Conservation (phyloP, 2,329 filamentous ascomycete genomes). For the Nothophaeocryptopus gaeumannii region DNA sequence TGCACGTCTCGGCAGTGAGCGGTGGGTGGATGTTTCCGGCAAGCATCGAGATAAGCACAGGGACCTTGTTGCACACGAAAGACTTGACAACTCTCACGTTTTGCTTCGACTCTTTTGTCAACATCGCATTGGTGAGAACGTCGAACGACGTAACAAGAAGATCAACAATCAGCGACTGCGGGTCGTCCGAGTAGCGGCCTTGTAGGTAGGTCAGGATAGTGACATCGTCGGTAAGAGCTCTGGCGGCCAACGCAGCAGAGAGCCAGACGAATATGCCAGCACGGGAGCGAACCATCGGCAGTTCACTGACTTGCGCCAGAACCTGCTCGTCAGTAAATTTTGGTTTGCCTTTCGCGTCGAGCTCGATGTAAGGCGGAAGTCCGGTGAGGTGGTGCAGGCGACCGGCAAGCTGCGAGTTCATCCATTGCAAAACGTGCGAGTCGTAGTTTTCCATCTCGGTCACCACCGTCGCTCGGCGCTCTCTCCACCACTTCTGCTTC, state of each 20-base stretch:
- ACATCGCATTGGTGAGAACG: conserved; percentile 79
- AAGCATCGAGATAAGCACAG: conserved; percentile 58
- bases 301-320: conserved; percentile 46
- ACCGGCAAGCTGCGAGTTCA: conserved; percentile 31
- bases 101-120: conserved; percentile 61
- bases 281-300: conserved; percentile 71
- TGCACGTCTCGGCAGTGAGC: conserved; percentile 61
- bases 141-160: conserved; percentile 88
- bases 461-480: conserved; percentile 25
- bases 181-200: conserved; percentile 80
- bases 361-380: conserved; percentile 60
- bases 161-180: conserved; percentile 74
- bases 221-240: conserved; percentile 79
- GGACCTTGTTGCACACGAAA: conserved; percentile 76
- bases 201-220: conserved; percentile 76
- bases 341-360: conserved; percentile 61
- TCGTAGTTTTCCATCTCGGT: conserved; percentile 34
- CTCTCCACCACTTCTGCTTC: conserved; percentile 33
- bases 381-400: conserved; percentile 30
- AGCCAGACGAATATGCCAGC: conserved; percentile 83
- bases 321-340: conserved; percentile 60
- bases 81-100: conserved; percentile 74
- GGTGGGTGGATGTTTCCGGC: conserved; percentile 57
- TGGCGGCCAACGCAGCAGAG: conserved; percentile 75
- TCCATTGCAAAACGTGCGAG: conserved; percentile 33